Evolutionary conservation across 176 grass and related monocot species (phyloP).

Genomic region (Melocanna baccifera): DNA sequence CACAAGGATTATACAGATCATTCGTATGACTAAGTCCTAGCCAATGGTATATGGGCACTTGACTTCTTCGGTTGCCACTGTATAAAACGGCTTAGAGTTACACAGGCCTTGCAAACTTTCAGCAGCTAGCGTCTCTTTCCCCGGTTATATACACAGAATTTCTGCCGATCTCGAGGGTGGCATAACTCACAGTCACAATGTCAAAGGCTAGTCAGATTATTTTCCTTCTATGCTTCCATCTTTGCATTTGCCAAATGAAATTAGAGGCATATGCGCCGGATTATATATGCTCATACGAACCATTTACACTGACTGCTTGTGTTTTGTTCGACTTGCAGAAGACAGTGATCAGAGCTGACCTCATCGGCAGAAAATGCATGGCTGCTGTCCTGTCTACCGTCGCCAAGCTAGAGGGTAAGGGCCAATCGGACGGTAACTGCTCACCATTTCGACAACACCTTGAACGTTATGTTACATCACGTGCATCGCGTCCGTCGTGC

Average conservation of each 20-base stretch:
- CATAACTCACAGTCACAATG: neutral
- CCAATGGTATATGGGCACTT: neutral
- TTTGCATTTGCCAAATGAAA: neutral
- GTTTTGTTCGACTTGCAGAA: conserved; percentile 19
- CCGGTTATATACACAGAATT: neutral
- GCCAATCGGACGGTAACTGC: too few relatives aligned
- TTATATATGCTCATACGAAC: neutral
- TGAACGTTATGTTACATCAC: too few relatives aligned
- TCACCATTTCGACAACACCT: too few relatives aligned
- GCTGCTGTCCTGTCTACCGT: conserved; percentile 3
- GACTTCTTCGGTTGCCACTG: neutral
- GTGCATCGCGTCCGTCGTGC: too few relatives aligned
- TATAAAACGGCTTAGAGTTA: neutral
- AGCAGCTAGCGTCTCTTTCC: neutral
- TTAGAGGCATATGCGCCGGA: neutral
- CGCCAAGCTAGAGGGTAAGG: neutral
- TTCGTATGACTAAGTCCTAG: neutral
- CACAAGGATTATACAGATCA: neutral
- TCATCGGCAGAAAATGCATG: conserved; percentile 8
- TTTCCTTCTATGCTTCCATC: neutral
- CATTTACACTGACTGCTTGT: neutral
- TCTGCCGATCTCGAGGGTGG: neutral
- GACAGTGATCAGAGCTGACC: conserved; percentile 29
- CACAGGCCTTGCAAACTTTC: neutral
- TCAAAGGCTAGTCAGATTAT: neutral